These are phyloP conservation scores for Theobroma cacao DNA, from an alignment of 345 rosid genomes.

Conservation along the genomic window DNA sequence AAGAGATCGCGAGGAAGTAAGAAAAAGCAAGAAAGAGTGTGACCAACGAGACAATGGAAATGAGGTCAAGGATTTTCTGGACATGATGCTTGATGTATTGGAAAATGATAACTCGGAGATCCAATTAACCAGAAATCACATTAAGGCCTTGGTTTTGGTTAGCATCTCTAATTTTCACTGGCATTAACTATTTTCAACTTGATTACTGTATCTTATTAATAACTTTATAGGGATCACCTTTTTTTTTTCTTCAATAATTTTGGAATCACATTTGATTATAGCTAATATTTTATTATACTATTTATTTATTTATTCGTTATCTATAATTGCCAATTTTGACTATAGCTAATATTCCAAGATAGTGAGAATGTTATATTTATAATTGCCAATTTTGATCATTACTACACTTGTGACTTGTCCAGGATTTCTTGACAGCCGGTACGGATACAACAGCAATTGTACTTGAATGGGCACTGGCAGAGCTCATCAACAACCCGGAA, in stretches of 20 bases:
- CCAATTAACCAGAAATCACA: constrained; percentile 29
- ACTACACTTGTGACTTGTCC: neutral
- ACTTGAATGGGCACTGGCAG: constrained; percentile 44
- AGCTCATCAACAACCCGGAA: constrained; percentile 39
- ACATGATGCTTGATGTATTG: constrained; percentile 34
- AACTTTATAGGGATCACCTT: no score
- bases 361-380: no score
- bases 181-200: no score
- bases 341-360: no score
- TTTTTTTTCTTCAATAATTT: no score
- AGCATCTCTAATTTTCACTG: no score
- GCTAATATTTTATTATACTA: no score
- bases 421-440: constrained; percentile 46
- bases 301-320: no score
- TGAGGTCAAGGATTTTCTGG: constrained; percentile 39
- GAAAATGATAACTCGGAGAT: constrained; percentile 34
- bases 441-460: constrained; percentile 44
- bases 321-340: no score
- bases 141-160: constrained; percentile 39
- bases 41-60: neutral
- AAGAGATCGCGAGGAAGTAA: constrained; percentile 18
- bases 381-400: no score
- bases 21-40: constrained; percentile 1
- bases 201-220: no score
- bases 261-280: no score